Base-by-base conservation (phyloP, 345 rosid species). In the Euphorbia lathyris region DNA sequence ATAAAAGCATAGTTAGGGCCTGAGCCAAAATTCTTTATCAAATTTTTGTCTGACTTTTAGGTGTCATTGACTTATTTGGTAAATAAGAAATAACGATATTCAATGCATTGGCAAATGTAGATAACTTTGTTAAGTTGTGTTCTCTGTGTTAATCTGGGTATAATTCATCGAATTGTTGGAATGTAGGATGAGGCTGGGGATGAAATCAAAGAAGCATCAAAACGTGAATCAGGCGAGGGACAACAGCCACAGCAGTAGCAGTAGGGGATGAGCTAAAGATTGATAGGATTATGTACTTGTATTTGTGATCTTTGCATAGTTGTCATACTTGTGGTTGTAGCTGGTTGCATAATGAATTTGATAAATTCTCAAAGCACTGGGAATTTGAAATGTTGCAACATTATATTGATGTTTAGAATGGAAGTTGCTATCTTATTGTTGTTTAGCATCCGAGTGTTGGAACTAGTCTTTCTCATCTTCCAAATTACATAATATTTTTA, bases 151-250 rank as follows among this genome's bases (percentile, higher is more conserved):
- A 9, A 13, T 9, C n/a, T 8, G 69, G 16, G 27, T 48, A 9
- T 58, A 20, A 50, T 66, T 47, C 6, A 5, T 77, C 43, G 36
- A 65, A 36, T 65, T 5, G 29, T 67, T 42, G 38, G 12, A 38
- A 74, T 78, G 50, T 61, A 89, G 96, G 96, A 95, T 60, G 98
- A 95, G 10, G 90, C 82, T 17, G 93, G 87, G 57, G 97, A 95
- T 51, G 97, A 95, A 82, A 87, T 88, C 79, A 90, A 88, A 84
- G 97, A 95, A 78, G 85, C 89, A 29, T 81, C 93, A 30, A 95
- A 95, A 62, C 83, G 27, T 22, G 96, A 89, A 40, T 67, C 89
- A 8, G 87, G 80, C 13, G 97, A 89, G 56, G 88, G 69, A 22
- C 86, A 68, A 26, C 77, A 79, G 26, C 86, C 57, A 10, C 77